A percentile compares a stretch with the other conserved stretches of the same genome.
These are phyloP conservation scores for Poterioochromonas sp. DNA, from an alignment of 352 stramenopile species.

Conservation along the genomic window DNA sequence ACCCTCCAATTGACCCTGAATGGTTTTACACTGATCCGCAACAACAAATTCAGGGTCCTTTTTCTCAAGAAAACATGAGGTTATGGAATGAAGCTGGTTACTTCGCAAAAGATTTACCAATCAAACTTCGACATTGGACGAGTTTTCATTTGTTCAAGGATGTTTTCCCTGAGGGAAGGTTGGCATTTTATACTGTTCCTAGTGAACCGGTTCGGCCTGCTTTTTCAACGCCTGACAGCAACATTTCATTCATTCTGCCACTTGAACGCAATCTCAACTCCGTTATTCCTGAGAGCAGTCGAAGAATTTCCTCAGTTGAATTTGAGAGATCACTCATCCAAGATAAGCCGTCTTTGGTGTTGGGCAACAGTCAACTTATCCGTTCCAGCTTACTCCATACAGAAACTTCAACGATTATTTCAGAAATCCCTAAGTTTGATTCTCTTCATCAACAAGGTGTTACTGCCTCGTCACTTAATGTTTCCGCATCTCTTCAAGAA, in stretches of 20 bases:
- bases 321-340: too few species aligned
- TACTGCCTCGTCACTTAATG: background rate
- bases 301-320: too few species aligned
- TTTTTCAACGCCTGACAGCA: too few species aligned
- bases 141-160: background rate
- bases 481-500: background rate
- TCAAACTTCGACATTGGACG: background rate
- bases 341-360: background rate
- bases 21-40: constrained; percentile 21
- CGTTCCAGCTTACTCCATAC: too few species aligned
- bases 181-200: background rate
- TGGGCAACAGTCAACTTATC: background rate
- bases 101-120: constrained; percentile 15
- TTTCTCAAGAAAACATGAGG: background rate
- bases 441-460: too few species aligned
- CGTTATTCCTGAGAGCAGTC: too few species aligned
- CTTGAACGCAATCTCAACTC: background rate
- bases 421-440: background rate
- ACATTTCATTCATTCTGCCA: too few species aligned
- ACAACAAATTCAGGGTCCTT: constrained; percentile 1
- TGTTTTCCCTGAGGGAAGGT: background rate
- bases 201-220: background rate
- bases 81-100: constrained; percentile 22
- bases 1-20: background rate
- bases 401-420: background rate